Percentiles rank a stretch among this genome's conserved stretches.
phyloP scores from a whole-genome alignment of 2,329 filamentous ascomycete genomes.

The Penicillium paneum region DNA sequence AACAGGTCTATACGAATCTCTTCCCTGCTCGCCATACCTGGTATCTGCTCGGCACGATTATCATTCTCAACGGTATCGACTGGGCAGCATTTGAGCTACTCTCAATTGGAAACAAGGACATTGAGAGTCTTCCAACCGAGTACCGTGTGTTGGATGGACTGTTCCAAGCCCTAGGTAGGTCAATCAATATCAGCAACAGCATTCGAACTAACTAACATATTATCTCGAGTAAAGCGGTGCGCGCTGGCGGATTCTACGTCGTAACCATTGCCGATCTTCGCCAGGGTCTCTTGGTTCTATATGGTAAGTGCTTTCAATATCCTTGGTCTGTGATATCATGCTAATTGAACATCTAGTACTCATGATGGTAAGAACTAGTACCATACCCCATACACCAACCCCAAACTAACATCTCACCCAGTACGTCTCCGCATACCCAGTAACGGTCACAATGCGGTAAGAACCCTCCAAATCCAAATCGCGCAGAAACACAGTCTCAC shows the following conservation, averaged over 20 bases:
- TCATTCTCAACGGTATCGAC: constrained; percentile 60
- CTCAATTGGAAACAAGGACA: constrained; percentile 59
- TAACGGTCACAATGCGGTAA: constrained; percentile 35
- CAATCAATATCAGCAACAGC: neutral
- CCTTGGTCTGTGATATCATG: neutral
- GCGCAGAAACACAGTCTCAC: constrained; percentile 3
- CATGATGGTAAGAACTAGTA: constrained; percentile 33
- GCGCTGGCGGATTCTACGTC: constrained; percentile 65
- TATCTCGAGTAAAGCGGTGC: constrained; percentile 40
- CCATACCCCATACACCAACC: neutral
- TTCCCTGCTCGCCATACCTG: constrained; percentile 64
- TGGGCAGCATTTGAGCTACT: constrained; percentile 66
- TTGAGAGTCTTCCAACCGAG: constrained; percentile 52
- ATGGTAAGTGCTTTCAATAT: constrained; percentile 18
- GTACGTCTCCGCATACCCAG: constrained; percentile 39
- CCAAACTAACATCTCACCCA: constrained; percentile 13
- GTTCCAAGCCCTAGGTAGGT: constrained; percentile 56
- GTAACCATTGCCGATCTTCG: constrained; percentile 58
- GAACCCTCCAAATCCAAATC: neutral
- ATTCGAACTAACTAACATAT: neutral
- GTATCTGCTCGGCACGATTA: constrained; percentile 62
- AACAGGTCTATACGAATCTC: constrained; percentile 43
- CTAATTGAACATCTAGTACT: constrained; percentile 28
- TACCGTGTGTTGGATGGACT: constrained; percentile 61
- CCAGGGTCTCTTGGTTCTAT: constrained; percentile 33